These are phyloP conservation scores for Ophidiomyces ophidiicola DNA, from an alignment of 2,329 filamentous ascomycete genomes.

Conservation along the genomic window DNA sequence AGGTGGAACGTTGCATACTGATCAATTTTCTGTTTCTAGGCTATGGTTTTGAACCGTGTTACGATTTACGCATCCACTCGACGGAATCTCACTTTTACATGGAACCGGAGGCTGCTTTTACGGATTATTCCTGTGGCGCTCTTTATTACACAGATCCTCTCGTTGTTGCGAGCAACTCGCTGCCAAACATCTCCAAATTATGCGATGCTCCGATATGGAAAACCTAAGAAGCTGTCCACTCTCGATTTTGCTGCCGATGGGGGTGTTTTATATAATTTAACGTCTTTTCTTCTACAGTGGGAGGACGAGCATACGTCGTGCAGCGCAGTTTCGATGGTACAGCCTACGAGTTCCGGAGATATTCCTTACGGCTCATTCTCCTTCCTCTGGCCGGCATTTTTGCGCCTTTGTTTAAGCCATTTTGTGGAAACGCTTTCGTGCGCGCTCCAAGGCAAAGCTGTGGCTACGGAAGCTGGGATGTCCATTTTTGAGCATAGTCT, in stretches of 20 bases:
- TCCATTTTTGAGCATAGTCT: constrained; percentile 92
- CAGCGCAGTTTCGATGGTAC: constrained; percentile 59
- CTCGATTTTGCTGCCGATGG: constrained; percentile 60
- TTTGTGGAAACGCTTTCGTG: constrained; percentile 82
- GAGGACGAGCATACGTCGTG: constrained; percentile 66
- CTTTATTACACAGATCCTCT: constrained; percentile 55
- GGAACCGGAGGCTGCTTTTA: constrained; percentile 57
- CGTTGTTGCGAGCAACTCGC: constrained; percentile 69
- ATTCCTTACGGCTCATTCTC: constrained; percentile 66
- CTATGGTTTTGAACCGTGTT: constrained; percentile 78
- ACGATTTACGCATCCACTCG: constrained; percentile 87
- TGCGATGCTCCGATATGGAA: constrained; percentile 56
- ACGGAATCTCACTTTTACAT: constrained; percentile 62
- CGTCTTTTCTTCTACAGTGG: constrained; percentile 59
- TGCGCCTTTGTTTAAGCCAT: constrained; percentile 54
- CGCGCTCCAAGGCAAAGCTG: constrained; percentile 68
- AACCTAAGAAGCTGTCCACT: constrained; percentile 50
- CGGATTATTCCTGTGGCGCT: constrained; percentile 60
- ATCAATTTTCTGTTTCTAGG: constrained; percentile 34
- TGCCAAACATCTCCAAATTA: constrained; percentile 78
- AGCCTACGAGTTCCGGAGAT: constrained; percentile 39
- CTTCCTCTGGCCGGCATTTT: constrained; percentile 43
- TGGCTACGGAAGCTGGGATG: constrained; percentile 83
- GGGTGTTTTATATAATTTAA: constrained; percentile 57
- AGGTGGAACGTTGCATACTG: neutral